Evolutionary conservation across 1,284 basidiomycete species (phyloP), one percentile per base, ranked within the genome.

Genomic region (Calocybe gambosa): DNA sequence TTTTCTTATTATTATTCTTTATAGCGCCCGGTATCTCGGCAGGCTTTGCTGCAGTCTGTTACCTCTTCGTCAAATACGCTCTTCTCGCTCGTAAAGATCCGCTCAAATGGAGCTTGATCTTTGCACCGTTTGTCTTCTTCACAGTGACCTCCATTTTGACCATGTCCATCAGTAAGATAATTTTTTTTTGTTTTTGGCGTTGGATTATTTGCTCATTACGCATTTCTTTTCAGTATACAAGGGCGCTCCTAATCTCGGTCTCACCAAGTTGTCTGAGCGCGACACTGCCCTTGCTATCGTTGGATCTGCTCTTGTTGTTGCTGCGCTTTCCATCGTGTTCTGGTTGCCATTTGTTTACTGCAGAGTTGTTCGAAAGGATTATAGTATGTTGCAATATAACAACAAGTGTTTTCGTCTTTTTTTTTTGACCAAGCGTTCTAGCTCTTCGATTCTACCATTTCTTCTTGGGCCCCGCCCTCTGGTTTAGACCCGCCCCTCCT

Each of bases 371-470:
- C 54, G 56, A 43, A 57, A 58, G 31, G 59, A 63, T 33, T 60
- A 61, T 51, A 61, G 59, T 62, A 44, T 34, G 59, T 53, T 21
- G 12, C 36, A 13, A 28, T 13, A 5, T 13, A 47, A 7, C 21
- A 23, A 23, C 2, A 2, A n/a, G 16, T n/a, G 18, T 4, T 28
- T 21, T 10, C 1, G 29, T 28, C 1, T 46, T 28, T 26, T 2
- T 46, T 28, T 26, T 20, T 36, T 45, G 45, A 37, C 29, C 21
- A 7, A 12, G 26, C 18, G 8, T 10, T 45, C 12, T 25, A 61
- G 59, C 57, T 21, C 28, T 63, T 15, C 51, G 58, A 8, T 59
- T 52, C 47, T 61, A 60, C 42, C 60, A 61, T 46, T 59, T 61
- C 50, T 58, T 59, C 53, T 48, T 56, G 3, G 58, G 60, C 4